phyloP scores from a whole-genome alignment of 306 rosid genomes.

The Vigna unguiculata region DNA sequence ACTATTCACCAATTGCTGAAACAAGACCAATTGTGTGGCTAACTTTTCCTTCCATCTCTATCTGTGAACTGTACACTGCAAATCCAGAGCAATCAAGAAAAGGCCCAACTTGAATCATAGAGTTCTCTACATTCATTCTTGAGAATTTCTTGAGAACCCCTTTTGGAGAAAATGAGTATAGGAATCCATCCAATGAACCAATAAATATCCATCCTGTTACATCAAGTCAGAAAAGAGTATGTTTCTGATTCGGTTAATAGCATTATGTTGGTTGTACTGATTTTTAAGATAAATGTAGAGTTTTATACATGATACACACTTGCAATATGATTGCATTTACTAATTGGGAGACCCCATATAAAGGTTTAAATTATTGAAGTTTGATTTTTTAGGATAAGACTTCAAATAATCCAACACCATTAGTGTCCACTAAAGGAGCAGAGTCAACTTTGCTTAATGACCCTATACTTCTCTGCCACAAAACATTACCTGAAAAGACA shows the following conservation, averaged over 20 bases:
- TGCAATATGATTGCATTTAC: neutral
- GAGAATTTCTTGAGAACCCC: no score
- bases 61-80: conserved; percentile 72
- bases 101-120: conserved; percentile 68
- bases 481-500: conserved; percentile 67
- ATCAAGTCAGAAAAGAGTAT: neutral
- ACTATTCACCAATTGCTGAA: conserved; percentile 64
- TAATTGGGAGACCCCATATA: neutral
- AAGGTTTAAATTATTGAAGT: neutral
- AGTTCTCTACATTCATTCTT: conserved; percentile 43
- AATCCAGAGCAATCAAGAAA: conserved; percentile 82
- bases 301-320: no score
- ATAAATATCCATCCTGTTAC: conserved; percentile 77
- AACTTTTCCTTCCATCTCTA: conserved; percentile 73
- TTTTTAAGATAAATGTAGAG: neutral
- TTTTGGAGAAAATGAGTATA: conserved; percentile 76
- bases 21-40: conserved; percentile 55
- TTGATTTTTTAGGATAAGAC: neutral
- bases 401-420: conserved; percentile 53
- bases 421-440: conserved; percentile 76
- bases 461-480: conserved; percentile 80
- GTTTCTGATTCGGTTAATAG: no score
- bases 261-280: conserved; percentile 14
- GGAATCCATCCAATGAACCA: conserved; percentile 79
- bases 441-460: conserved; percentile 61